A percentile compares a stretch with the other conserved stretches of the same genome.
phyloP scores from a whole-genome alignment of 805 yeast species.

The Pichia exigua region DNA sequence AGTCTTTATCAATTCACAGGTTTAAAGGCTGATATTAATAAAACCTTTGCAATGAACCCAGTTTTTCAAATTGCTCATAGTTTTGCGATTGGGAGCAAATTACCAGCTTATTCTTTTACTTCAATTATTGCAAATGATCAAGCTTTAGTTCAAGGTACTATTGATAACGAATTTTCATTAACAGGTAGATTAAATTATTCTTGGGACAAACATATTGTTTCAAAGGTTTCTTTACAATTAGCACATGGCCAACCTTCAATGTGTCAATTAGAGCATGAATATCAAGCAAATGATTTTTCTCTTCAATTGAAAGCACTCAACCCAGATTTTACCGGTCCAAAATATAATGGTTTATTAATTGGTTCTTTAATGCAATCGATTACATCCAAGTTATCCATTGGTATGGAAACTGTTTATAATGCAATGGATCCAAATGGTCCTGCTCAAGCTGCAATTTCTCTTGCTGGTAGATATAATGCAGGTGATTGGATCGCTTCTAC shows the following conservation, averaged over 20 bases:
- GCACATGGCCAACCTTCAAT: conserved; percentile 85
- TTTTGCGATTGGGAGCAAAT: conserved; percentile 77
- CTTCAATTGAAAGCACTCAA: conserved; percentile 85
- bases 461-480: conserved; percentile 82
- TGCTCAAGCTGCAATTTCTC: conserved; percentile 86
- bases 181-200: conserved; percentile 88
- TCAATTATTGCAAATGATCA: conserved; percentile 84
- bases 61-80: conserved; percentile 96
- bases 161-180: conserved; percentile 79
- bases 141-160: conserved; percentile 80
- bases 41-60: conserved; percentile 84
- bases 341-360: conserved; percentile 85
- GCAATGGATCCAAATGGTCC: conserved; percentile 60
- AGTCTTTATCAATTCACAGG: conserved; percentile 90
- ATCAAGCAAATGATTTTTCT: conserved; percentile 82
- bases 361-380: conserved; percentile 87
- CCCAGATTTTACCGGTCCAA: conserved; percentile 70
- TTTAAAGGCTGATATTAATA: conserved; percentile 90
- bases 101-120: conserved; percentile 87
- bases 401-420: conserved; percentile 88
- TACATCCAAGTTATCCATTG: conserved; percentile 75
- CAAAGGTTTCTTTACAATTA: conserved; percentile 83
- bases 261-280: conserved; percentile 95
- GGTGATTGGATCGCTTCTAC: conserved; percentile 92
- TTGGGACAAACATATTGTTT: conserved; percentile 70